Percentiles rank a stretch among this genome's conserved stretches.
Evolutionary conservation across 2,329 filamentous ascomycete species (phyloP).

Genomic region (Claviceps lovelessii): DNA sequence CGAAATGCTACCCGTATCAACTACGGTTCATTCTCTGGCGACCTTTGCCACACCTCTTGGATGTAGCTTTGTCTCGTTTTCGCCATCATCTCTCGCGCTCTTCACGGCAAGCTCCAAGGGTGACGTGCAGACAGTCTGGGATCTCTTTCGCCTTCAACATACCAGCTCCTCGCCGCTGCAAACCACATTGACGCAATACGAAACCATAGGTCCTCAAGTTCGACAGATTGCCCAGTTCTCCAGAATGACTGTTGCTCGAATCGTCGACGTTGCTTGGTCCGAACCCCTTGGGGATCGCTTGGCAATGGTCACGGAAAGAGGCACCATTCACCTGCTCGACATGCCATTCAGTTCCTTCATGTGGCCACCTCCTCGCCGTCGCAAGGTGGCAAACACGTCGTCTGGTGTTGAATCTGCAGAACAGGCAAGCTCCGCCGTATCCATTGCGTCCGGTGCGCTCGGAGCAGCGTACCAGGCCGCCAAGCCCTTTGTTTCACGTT

Average conservation of each 20-base stretch:
- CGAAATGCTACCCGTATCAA: constrained; percentile 39
- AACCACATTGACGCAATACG: constrained; percentile 29
- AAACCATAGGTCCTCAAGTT: constrained; percentile 42
- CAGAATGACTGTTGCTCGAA: constrained; percentile 78
- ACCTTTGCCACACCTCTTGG: constrained; percentile 60
- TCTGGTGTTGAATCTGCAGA: constrained; percentile 34
- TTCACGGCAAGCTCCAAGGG: constrained; percentile 72
- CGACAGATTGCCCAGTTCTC: constrained; percentile 80
- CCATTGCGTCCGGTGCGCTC: constrained; percentile 56
- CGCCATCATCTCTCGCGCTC: constrained; percentile 56
- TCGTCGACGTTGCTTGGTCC: constrained; percentile 83
- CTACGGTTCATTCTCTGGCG: constrained; percentile 46
- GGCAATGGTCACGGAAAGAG: constrained; percentile 82
- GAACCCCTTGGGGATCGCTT: constrained; percentile 66
- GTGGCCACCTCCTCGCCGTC: constrained; percentile 63
- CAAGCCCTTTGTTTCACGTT: constrained; percentile 41
- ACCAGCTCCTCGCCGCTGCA: constrained; percentile 48
- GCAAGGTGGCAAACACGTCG: constrained; percentile 27
- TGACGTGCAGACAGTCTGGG: constrained; percentile 74
- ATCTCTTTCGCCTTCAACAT: constrained; percentile 52
- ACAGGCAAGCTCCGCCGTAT: constrained; percentile 40
- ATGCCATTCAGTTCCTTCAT: constrained; percentile 69
- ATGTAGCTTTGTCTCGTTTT: constrained; percentile 69
- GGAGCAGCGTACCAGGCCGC: constrained; percentile 57
- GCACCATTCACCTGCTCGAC: constrained; percentile 88